Evolutionary conservation across 1,284 basidiomycete genomes (phyloP).

Genomic region (Cutaneotrichosporon dermatis): DNA sequence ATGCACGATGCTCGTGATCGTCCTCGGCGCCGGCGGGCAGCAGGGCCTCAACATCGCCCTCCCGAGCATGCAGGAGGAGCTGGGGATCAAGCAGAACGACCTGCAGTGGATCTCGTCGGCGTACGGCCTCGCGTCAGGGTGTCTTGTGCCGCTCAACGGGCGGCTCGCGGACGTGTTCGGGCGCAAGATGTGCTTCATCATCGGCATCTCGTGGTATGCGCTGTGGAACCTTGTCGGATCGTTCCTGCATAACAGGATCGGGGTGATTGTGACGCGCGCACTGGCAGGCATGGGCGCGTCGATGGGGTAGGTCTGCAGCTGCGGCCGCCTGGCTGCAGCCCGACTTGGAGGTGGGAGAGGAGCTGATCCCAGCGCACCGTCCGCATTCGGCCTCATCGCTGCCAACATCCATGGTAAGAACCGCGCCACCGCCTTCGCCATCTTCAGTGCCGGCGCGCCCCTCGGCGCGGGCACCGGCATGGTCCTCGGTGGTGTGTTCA

Average conservation of each 20-base stretch:
- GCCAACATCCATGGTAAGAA: conserved; percentile 24
- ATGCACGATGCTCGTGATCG: conserved; percentile 8
- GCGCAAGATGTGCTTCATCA: conserved; percentile 32
- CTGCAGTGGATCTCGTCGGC: conserved; percentile 44
- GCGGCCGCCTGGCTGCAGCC: too few relatives aligned
- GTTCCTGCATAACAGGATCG: conserved; percentile 34
- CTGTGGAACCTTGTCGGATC: conserved; percentile 36
- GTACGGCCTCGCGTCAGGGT: conserved; percentile 39
- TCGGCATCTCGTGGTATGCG: conserved; percentile 38
- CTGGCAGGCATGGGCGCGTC: conserved; percentile 34
- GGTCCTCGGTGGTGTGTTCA: conserved; percentile 17
- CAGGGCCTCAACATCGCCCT: conserved; percentile 39
- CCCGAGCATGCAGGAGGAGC: conserved; percentile 38
- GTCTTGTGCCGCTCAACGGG: conserved; percentile 41
- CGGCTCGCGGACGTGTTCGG: conserved; percentile 45
- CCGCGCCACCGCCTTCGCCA: conserved; percentile 18
- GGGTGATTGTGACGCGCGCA: conserved; percentile 34
- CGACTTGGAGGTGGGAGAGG: too few relatives aligned
- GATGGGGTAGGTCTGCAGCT: conserved; percentile 24
- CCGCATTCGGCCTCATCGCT: conserved; percentile 18
- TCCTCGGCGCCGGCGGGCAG: conserved; percentile 8
- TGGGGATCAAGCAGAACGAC: conserved; percentile 22
- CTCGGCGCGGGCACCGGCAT: conserved; percentile 16
- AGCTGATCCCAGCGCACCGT: conserved; percentile 9
- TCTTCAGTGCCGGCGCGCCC: conserved; percentile 18